A percentile compares a stretch with the other conserved stretches of the same genome.
phyloP scores from a whole-genome alignment of 208 protist species.

The Herpetomonas samuelpessoai region DNA sequence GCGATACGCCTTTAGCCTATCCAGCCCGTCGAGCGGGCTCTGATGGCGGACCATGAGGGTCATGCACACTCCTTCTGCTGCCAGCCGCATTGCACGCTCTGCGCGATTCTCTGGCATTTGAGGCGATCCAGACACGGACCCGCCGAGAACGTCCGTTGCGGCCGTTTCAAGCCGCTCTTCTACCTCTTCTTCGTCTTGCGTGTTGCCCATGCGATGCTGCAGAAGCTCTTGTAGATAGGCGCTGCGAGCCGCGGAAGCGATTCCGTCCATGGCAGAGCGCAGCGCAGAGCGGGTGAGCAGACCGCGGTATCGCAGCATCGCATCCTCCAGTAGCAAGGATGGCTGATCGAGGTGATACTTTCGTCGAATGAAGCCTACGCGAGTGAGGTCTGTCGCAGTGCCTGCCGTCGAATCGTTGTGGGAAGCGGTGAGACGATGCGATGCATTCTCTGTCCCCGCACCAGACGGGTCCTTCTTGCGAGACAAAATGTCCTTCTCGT shows the following conservation, averaged over 20 bases:
- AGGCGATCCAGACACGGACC: no score
- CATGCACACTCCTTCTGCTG: conserved; percentile 6
- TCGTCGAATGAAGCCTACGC: background rate
- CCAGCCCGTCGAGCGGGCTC: conserved; percentile 27
- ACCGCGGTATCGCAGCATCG: conserved; percentile 3
- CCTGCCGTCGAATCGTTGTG: background rate
- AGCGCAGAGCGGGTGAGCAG: background rate
- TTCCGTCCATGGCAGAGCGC: background rate
- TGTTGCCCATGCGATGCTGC: no score
- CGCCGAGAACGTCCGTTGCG: no score
- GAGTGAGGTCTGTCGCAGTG: background rate
- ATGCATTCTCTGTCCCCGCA: background rate
- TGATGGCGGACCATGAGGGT: conserved; percentile 17
- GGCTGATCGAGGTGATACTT: conserved; percentile 10
- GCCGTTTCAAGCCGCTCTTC: no score
- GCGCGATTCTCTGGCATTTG: no score
- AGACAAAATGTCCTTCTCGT: conserved; percentile 9
- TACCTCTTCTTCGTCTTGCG: no score
- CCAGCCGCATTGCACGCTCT: no score
- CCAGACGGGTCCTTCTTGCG: no score
- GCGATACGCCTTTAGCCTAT: conserved; percentile 25
- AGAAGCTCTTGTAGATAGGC: conserved; percentile 9
- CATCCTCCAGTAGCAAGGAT: conserved; percentile 5
- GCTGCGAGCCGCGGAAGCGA: background rate
- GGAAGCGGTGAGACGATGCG: background rate